Percentiles rank a stretch among this genome's conserved stretches.
phyloP scores from a whole-genome alignment of 192 early-diverging fungal species.

The Gamsiella multidivaricata region DNA sequence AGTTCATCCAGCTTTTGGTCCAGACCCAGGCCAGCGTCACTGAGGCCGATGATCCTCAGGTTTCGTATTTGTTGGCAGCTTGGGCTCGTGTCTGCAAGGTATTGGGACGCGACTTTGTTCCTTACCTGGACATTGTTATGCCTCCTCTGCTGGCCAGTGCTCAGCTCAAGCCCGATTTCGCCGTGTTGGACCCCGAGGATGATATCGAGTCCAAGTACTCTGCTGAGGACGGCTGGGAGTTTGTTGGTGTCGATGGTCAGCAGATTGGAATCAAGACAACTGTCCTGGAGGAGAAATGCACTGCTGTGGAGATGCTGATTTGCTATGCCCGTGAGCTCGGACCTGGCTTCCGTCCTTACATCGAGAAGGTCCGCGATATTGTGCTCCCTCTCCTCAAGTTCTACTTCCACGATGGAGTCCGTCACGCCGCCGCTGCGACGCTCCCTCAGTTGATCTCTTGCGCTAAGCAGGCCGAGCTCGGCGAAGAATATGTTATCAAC shows the following conservation, averaged over 20 bases:
- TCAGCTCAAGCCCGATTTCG: conserved; percentile 93
- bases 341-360: conserved; percentile 88
- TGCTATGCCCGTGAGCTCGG: conserved; percentile 95
- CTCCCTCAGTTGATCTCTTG: conserved; percentile 84
- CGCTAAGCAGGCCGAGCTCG: conserved; percentile 64
- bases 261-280: conserved; percentile 96
- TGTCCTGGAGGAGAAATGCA: conserved; percentile 97
- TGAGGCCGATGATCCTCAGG: conserved; percentile 94
- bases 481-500: conserved; percentile 63
- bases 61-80: conserved; percentile 90
- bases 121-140: conserved; percentile 92
- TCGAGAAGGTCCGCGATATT: conserved; percentile 84
- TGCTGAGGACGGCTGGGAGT: conserved; percentile 98
- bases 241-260: conserved; percentile 90
- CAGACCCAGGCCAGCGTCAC: conserved; percentile 82
- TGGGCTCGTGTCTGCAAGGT: conserved; percentile 99
- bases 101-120: conserved; percentile 93
- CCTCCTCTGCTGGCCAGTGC: conserved; percentile 89
- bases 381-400: conserved; percentile 93
- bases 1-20: conserved; percentile 85
- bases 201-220: conserved; percentile 86
- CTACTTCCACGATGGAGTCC: conserved; percentile 97
- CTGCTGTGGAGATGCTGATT: conserved; percentile 97
- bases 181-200: conserved; percentile 85
- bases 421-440: conserved; percentile 83